phyloP scores from a whole-genome alignment of 441 rosid genomes.

The Erysimum cheiri region DNA sequence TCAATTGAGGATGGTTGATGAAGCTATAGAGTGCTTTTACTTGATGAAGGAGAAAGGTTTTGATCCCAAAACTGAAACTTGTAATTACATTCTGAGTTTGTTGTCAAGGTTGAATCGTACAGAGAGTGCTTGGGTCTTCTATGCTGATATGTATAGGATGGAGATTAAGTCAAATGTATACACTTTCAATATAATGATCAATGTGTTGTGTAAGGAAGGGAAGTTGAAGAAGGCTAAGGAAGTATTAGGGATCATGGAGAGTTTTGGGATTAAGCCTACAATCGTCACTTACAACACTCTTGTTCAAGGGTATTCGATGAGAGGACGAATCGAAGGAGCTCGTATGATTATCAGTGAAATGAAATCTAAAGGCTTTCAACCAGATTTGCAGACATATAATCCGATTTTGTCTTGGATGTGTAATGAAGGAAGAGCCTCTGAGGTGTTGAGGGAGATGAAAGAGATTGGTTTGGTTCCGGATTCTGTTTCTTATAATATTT shows the following conservation, averaged over 20 bases:
- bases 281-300: conserved; percentile 78
- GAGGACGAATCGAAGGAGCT: conserved; percentile 76
- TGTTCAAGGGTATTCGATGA: conserved; percentile 72
- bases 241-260: conserved; percentile 68
- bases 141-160: conserved; percentile 91
- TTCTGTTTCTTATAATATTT: conserved; percentile 76
- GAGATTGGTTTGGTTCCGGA: conserved; percentile 67
- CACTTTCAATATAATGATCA: conserved; percentile 89
- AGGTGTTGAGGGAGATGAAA: conserved; percentile 63
- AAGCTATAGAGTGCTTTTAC: conserved; percentile 68
- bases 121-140: conserved; percentile 77
- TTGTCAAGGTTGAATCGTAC: conserved; percentile 61
- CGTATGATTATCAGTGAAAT: conserved; percentile 62
- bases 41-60: conserved; percentile 71
- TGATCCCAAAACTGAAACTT: conserved; percentile 72
- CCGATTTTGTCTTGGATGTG: conserved; percentile 81
- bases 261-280: conserved; percentile 71
- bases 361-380: conserved; percentile 66
- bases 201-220: conserved; percentile 89
- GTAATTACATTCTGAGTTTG: conserved; percentile 67
- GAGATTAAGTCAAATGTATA: conserved; percentile 70
- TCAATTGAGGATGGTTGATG: conserved; percentile 62
- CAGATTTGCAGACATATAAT: conserved; percentile 75
- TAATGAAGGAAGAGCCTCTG: conserved; percentile 67
- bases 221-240: conserved; percentile 87